Conservation (phyloP, 2,329 filamentous ascomycete genomes). For the Cladophialophora psammophila region DNA sequence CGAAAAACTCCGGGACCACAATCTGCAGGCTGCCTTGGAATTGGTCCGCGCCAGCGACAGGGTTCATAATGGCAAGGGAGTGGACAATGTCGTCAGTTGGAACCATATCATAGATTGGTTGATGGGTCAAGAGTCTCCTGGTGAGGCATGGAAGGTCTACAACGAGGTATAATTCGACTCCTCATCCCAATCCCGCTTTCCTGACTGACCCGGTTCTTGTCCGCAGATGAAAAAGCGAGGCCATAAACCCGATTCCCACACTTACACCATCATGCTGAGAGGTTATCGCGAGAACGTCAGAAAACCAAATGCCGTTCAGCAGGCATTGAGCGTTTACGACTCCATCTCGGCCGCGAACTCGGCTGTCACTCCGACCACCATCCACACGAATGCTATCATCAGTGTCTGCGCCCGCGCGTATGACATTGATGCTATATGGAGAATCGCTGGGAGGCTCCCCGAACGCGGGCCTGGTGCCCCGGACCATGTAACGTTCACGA, state of each 20-base stretch:
- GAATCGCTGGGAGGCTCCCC: slow-evolving; percentile 75
- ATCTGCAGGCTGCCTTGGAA: slow-evolving; percentile 71
- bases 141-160: slow-evolving; percentile 77
- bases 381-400: slow-evolving; percentile 89
- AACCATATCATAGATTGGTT: slow-evolving; percentile 81
- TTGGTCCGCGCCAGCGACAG: slow-evolving; percentile 61
- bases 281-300: slow-evolving; percentile 72
- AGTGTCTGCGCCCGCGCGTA: slow-evolving; percentile 76
- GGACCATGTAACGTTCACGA: slow-evolving; percentile 78
- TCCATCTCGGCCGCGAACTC: slow-evolving; percentile 71
- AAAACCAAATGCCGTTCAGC: slow-evolving; percentile 65
- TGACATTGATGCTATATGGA: slow-evolving; percentile 83
- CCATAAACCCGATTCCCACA: slow-evolving; percentile 79
- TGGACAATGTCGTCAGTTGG: slow-evolving; percentile 79
- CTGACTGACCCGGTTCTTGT: slow-evolving; percentile 19
- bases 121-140: slow-evolving; percentile 67
- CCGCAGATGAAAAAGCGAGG: slow-evolving; percentile 90
- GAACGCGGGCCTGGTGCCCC: slow-evolving; percentile 68
- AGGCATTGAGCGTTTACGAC: slow-evolving; percentile 78
- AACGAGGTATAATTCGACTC: slow-evolving; percentile 72
- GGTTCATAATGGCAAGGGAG: slow-evolving; percentile 47
- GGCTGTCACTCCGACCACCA: slow-evolving; percentile 73
- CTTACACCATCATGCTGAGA: slow-evolving; percentile 82
- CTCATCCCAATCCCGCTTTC: background rate
- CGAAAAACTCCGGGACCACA: slow-evolving; percentile 64